Base-by-base conservation (phyloP, 768 basidiomycete species). In the Amanita exitialis region DNA sequence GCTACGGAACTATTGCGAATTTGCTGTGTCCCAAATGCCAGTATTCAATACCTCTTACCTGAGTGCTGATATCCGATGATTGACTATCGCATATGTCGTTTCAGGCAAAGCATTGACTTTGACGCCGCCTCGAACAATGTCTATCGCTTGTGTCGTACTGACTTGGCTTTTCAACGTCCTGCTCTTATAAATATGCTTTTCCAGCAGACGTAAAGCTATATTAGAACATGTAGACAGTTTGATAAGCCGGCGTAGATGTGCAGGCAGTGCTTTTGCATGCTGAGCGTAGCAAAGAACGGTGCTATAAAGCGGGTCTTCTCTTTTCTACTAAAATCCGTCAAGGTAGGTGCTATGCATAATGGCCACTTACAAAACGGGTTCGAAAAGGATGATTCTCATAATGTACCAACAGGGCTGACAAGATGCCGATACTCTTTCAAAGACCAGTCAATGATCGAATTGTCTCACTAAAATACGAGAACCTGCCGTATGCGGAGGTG, bases 101-200 rank as follows among this genome's bases (percentile, higher is more conserved):
- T 91, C 89, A 0, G 90, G 90, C 20, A 93, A 74, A 23, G 88
- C 87, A 58, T 91, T 91, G 23, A 74, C 72, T 64, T 90, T 89
- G 25, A 82, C 77, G 9, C 81, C 83, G 18, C 80, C 80, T n/a
- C 71, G 66, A 32, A 81, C 73, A 10, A 92, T 60, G 58, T 90
- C 87, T 39, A 84, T 75, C 1, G 90, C 90, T 63, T 89, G 86
- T 1, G 89, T 90, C 3, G 86, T 90, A 30, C 79, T 72, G 3
- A 80, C 69, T 7, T 81, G 61, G 54, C 70, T 79, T 49, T 69
- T 72, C 54, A 70, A 66, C 3, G 55, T 21, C 0, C 59, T 61
- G 56, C 78, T 64, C 44, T 69, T 59, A 23, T 71, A 65, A 21
- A 78, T 61, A 34, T 70, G 60, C n/a, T 69, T 60, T 50, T 81